A percentile compares a stretch with the other conserved stretches of the same genome.
Conservation (phyloP, 2,329 filamentous ascomycete species). For the Cyclaneusma minus region DNA sequence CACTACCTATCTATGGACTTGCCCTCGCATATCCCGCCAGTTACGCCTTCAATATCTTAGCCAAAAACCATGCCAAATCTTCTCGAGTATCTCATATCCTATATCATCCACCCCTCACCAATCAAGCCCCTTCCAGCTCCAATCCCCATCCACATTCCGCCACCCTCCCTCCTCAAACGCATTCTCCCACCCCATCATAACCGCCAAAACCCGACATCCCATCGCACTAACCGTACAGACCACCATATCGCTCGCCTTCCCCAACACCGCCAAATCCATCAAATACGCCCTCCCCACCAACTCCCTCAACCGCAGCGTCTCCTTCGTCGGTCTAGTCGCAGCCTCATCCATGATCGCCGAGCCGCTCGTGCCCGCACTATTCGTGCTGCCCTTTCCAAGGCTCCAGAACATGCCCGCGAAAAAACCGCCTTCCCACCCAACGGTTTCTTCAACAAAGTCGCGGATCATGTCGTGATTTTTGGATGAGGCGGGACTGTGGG, state of each 20-base stretch:
- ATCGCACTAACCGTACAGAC: constrained; percentile 63
- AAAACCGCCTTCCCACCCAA: constrained; percentile 83
- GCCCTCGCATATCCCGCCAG: no score
- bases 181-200: constrained; percentile 77
- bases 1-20: no score
- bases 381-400: constrained; percentile 33
- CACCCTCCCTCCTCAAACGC: constrained; percentile 45
- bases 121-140: constrained; percentile 36
- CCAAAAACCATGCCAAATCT: no score
- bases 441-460: constrained; percentile 57
- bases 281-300: constrained; percentile 68
- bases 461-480: constrained; percentile 29
- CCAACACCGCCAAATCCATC: constrained; percentile 64
- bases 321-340: constrained; percentile 22
- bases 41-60: no score
- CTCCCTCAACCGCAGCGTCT: constrained; percentile 51
- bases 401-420: constrained; percentile 71
- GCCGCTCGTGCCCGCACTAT: constrained; percentile 16
- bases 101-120: no score
- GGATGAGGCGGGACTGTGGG: constrained; percentile 19
- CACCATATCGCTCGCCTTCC: constrained; percentile 49
- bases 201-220: constrained; percentile 59
- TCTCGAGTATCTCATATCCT: no score
- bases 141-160: constrained; percentile 66
- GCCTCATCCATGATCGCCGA: constrained; percentile 18